Percentiles rank a stretch among this genome's conserved stretches.
Conservation (phyloP, 495 filamentous ascomycete species). For the Chaetomium cochliodes region DNA sequence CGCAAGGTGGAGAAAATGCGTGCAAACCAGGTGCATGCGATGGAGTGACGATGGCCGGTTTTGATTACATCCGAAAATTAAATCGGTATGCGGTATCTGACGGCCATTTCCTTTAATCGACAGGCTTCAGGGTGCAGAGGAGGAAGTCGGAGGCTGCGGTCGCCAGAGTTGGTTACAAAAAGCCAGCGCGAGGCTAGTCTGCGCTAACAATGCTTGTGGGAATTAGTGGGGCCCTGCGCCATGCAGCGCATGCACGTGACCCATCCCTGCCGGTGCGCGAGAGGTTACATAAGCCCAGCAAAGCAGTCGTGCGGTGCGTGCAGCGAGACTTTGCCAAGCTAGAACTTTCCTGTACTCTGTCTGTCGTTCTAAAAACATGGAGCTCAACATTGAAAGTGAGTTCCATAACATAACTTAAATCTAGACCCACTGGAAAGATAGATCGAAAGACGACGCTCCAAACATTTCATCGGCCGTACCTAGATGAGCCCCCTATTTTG, state of each 20-base stretch:
- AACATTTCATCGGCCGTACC: too few relatives aligned
- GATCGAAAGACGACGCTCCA: too few relatives aligned
- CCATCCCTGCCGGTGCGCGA: background rate
- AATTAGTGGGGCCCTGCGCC: conserved; percentile 23
- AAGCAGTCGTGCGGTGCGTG: background rate
- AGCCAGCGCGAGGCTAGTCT: conserved; percentile 17
- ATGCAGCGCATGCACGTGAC: conserved; percentile 21
- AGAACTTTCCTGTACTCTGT: too few relatives aligned
- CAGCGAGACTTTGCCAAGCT: too few relatives aligned
- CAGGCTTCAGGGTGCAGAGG: conserved; percentile 22
- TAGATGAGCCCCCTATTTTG: too few relatives aligned
- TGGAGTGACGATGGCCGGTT: conserved; percentile 14
- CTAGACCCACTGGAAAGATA: too few relatives aligned
- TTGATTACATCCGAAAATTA: conserved; percentile 16
- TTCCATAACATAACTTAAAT: too few relatives aligned
- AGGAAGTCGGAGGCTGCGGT: conserved; percentile 23
- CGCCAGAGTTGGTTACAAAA: conserved; percentile 29
- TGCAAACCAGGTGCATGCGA: conserved; percentile 29
- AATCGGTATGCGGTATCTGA: conserved; percentile 22
- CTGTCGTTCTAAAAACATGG: too few relatives aligned
- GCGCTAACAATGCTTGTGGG: conserved; percentile 15
- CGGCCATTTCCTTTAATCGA: conserved; percentile 23
- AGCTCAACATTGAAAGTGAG: too few relatives aligned
- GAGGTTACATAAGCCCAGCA: background rate
- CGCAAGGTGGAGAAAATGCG: conserved; percentile 21